Base-by-base conservation (phyloP, 352 stramenopile species). In the Blastocystis sp. region DNA sequence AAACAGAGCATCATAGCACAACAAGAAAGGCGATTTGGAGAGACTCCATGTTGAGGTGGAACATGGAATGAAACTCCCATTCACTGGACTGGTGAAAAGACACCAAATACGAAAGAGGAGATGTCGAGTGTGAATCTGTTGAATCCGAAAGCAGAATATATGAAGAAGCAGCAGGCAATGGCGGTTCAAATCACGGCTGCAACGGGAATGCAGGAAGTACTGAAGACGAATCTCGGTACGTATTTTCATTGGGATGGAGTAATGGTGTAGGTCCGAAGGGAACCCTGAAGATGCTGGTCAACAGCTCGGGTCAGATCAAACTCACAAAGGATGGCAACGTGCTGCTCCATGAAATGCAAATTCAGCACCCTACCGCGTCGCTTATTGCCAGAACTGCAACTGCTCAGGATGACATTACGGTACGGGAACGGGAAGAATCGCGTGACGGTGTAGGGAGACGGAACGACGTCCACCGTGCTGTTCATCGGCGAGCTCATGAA, bases 221-320 rank as follows among this genome's bases (percentile, higher is more conserved):
- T 97, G 84, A 96, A 96, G 90, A 96, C 92, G 89, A 97, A 96
- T 90, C 89, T 96, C 9, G 94, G 93, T 95, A 89, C 89, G 92
- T 91, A 21, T 24, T 42, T 19, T 45, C 68, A 77, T 80, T 48
- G 82, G 68, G n/a, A 64, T 43, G 48, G 52, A 38, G 60, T 78
- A 63, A 71, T 38, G 1, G 21, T 70, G 43, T 90, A 94, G 95
- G 97, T 65, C 97, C 97, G 11, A 93, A 95, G 1, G 97, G 97
- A n/a, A 99, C 97, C 21, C 92, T 99, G 64, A 99, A 99, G 93
- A 98, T 99, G 95, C 93, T 99, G 14, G 97, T 99, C 19, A 96
- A 96, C 38, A 97, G 97, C 66, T 96, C 97, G 21, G 97, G 97
- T 40, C 96, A 99, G 91, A 98, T 99, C 90, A 99, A 99, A 92